A percentile compares a stretch with the other conserved stretches of the same genome.
Conservation (phyloP, 495 filamentous ascomycete genomes). For the Symbiotaphrina buchneri region DNA sequence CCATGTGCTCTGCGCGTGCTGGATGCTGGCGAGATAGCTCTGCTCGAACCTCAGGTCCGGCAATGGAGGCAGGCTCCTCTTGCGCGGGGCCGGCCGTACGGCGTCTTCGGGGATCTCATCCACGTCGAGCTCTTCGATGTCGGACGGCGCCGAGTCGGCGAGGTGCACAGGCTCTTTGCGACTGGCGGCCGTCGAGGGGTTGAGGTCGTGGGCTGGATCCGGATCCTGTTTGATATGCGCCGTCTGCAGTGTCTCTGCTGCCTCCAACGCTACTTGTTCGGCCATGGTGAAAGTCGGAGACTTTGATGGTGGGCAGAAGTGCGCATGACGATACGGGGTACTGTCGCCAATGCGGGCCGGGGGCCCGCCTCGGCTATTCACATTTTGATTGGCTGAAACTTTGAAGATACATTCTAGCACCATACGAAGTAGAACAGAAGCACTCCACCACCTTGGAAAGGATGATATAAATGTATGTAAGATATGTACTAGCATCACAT, state of each 20-base stretch:
- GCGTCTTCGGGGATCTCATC: slow-evolving; percentile 18
- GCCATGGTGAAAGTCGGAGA: too few species aligned
- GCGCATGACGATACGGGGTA: too few species aligned
- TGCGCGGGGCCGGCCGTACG: slow-evolving; percentile 23
- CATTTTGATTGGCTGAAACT: too few species aligned
- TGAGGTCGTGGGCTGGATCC: slow-evolving; percentile 50
- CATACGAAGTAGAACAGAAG: too few species aligned
- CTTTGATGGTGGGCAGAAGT: too few species aligned
- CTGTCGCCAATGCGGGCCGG: too few species aligned
- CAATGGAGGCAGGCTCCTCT: slow-evolving; percentile 46
- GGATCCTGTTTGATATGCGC: slow-evolving; percentile 50
- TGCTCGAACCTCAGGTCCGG: slow-evolving; percentile 94
- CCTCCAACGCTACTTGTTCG: slow-evolving; percentile 27
- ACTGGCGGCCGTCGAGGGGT: slow-evolving; percentile 46
- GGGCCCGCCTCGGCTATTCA: too few species aligned
- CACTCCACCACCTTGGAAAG: too few species aligned
- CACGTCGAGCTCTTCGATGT: slow-evolving; percentile 10
- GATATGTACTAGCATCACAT: too few species aligned
- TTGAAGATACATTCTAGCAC: too few species aligned
- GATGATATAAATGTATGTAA: too few species aligned
- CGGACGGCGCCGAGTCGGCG: slow-evolving; percentile 3
- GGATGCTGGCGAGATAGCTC: slow-evolving; percentile 77
- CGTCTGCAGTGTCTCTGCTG: slow-evolving; percentile 58
- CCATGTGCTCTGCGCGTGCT: slow-evolving; percentile 50
- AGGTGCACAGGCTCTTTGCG: slow-evolving; percentile 12